These are phyloP conservation scores for Zelonia costaricensis DNA, from an alignment of 208 protist species.

Conservation along the genomic window DNA sequence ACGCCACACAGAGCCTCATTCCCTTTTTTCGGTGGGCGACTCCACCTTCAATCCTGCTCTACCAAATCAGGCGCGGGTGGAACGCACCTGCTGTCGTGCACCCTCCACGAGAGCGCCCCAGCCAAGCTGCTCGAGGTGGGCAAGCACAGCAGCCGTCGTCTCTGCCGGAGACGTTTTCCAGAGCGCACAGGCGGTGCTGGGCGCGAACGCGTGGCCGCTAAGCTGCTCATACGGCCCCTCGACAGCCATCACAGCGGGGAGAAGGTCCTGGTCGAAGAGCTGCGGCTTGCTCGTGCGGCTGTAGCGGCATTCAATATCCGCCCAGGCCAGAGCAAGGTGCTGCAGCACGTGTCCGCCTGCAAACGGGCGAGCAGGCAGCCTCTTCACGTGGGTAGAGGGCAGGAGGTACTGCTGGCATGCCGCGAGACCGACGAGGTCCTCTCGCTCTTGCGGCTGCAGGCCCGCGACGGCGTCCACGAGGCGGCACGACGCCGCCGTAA, in stretches of 20 bases:
- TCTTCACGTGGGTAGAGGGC: conserved; percentile 42
- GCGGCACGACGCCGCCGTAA: conserved; percentile 17
- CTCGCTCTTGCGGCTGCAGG: background rate
- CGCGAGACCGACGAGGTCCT: background rate
- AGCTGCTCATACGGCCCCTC: conserved; percentile 5
- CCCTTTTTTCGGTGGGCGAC: too few species aligned
- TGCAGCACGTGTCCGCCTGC: conserved; percentile 8
- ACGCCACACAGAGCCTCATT: too few species aligned
- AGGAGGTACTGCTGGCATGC: conserved; percentile 28
- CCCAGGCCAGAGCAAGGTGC: conserved; percentile 29
- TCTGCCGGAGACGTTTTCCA: conserved; percentile 9
- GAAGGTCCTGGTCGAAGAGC: conserved; percentile 16
- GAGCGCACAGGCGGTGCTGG: background rate
- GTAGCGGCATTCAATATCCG: conserved; percentile 20
- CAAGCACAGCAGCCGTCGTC: conserved; percentile 6
- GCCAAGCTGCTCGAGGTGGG: background rate
- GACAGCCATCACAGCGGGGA: background rate
- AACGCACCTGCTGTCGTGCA: conserved; percentile 1
- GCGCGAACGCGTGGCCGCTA: conserved; percentile 3
- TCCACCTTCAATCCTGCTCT: too few species aligned
- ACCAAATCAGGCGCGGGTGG: background rate
- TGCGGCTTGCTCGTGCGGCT: conserved; percentile 21
- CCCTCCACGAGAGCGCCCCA: background rate
- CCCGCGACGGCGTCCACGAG: conserved; percentile 1
- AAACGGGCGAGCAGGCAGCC: conserved; percentile 16